A percentile compares a stretch with the other conserved stretches of the same genome.
phyloP scores from a whole-genome alignment of 306 rosid species.

The Aeschynomene evenia region DNA sequence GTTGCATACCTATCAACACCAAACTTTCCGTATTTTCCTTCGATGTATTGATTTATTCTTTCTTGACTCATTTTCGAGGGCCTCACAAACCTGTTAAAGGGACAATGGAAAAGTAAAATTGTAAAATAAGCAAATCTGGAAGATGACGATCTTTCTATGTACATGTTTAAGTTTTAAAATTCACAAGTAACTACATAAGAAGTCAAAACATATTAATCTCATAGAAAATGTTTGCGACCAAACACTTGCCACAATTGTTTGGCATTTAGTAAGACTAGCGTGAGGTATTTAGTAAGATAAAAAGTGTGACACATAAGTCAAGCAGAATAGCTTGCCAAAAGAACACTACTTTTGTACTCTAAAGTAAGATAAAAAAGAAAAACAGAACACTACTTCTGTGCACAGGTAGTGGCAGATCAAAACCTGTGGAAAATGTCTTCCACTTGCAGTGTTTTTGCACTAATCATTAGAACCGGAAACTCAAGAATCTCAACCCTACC shows the following conservation, averaged over 20 bases:
- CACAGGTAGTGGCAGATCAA: constrained; percentile 35
- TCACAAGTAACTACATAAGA: constrained; percentile 16
- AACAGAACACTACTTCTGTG: constrained; percentile 9
- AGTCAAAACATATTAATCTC: constrained; percentile 12
- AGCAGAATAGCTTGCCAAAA: too few species aligned
- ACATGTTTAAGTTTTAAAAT: constrained; percentile 12
- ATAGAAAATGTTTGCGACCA: background rate
- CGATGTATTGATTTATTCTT: constrained; percentile 73
- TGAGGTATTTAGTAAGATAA: too few species aligned
- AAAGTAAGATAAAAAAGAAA: background rate
- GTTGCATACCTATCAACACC: constrained; percentile 80
- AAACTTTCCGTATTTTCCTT: constrained; percentile 89
- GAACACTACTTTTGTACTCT: too few species aligned
- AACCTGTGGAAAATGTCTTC: constrained; percentile 93
- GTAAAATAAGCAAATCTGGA: background rate
- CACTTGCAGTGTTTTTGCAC: constrained; percentile 68
- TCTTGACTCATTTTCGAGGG: constrained; percentile 72
- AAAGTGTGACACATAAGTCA: too few species aligned
- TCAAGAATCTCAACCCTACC: constrained; percentile 95
- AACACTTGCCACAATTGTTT: too few species aligned
- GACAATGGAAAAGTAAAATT: constrained; percentile 11
- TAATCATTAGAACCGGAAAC: constrained; percentile 80
- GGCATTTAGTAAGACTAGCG: too few species aligned
- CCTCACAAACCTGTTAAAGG: constrained; percentile 76
- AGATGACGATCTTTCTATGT: background rate